Evolutionary conservation across 2,329 filamentous ascomycete genomes (phyloP), one percentile per base, ranked within the genome.

Genomic region (Aureobasidium sp.): DNA sequence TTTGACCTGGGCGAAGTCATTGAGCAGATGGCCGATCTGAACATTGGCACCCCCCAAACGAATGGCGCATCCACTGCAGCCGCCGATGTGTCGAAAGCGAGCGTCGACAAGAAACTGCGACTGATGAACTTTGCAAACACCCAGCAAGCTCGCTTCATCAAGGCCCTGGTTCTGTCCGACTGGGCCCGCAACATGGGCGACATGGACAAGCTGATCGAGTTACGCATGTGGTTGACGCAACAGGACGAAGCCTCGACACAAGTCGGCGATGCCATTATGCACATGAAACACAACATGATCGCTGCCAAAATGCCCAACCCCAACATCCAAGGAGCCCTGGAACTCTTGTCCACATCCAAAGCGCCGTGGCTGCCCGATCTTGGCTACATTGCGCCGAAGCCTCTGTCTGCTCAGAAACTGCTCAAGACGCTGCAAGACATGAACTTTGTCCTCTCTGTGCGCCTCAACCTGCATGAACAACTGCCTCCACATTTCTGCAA

Each of bases 71-170:
- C 73, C 31, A 73, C 72, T 57, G 68, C 69, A 4, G 66, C 69
- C 2, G 81, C 85, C 59, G 85, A 89, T 67, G 78, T 75, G 21
- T 86, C 84, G 1, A 70, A 73, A 40, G 84, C 86, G 62, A 93
- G 90, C 68, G 69, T 89, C 13, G 78, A 81, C 33, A 96, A 95
- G 75, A 96, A 96, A 74, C 75, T 83, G 29, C 75, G 79, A 37
- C 73, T 96, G 57, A 74, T 96, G 62, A 84, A 88, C 45, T 95
- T 94, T 75, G 85, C 88, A 9, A 87, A 93, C 70, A 82, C 85
- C 23, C 84, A 88, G 68, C 87, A 96, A 69, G 85, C 87, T 31
- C 90, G 90, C 75, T 97, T 95, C 79, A 90, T 95, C 71, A 97
- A 99, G 75, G 83, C 92, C 8, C 79, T 96, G 21, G 90, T 99